Evolutionary conservation across 345 rosid species (phyloP), one percentile per base, ranked within the genome.

Genomic region (Sonneratia alba): DNA sequence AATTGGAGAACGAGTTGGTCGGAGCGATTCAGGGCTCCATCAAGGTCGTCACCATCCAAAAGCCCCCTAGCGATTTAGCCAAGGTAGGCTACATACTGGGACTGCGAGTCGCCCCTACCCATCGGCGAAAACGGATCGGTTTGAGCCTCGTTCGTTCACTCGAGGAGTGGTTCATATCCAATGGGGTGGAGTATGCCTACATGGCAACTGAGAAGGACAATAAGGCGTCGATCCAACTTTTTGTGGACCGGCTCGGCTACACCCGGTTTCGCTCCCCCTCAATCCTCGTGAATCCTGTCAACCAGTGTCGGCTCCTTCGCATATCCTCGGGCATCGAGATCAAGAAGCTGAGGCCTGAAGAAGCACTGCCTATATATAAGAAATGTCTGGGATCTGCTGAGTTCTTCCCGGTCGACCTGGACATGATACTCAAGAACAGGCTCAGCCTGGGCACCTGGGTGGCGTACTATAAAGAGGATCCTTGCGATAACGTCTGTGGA

Each of bases 361-460:
- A 88, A 69, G 91, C 97, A 8, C 85, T 79, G 79, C 73, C 68
- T 27, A 66, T 84, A 18, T 89, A 89, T 76, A 77, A 78, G 32
- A 82, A 75, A 47, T 78, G 79, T 75, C 81, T 89, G 87, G 38
- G 82, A 6, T 77, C 84, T 21, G 70, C 85, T 1, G 96, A 89
- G 66, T 85, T 91, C 76, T 91, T 91, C 75, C 97, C 97, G 0
- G 70, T 72, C 0, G 97, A 91, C 75, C 87, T 91, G 27, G 85
- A 82, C 6, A 74, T 51, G 53, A 81, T 91, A 56, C 78, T 91
- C 68, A 75, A 83, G 55, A 87, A 87, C 82, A 83, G 80, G 80
- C 77, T 88, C 32, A 89, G 86, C 68, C 70, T 89, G n/a, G 97
- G 97, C 36, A 91, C 97, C n/a, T 91, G 93, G 91, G 79, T 85